Percentiles rank a stretch among this genome's conserved stretches.
These are phyloP conservation scores for Vinca major DNA, from an alignment of 305 asterid species.

Conservation along the genomic window DNA sequence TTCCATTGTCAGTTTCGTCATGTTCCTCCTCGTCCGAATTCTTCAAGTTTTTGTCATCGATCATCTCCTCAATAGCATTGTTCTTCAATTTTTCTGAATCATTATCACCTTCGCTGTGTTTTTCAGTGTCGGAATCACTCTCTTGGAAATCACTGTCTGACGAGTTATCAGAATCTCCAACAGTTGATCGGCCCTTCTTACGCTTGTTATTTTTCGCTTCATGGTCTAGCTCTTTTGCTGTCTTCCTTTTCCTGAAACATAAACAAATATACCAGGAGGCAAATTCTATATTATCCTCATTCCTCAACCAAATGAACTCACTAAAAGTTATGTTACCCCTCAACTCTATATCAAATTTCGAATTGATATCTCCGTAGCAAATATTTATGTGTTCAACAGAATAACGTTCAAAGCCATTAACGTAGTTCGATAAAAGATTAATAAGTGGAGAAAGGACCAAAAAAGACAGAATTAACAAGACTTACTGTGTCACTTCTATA, in stretches of 20 bases:
- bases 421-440: neutral
- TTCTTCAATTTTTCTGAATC: neutral
- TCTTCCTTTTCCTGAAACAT: slow-evolving; percentile 43
- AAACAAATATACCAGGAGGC: neutral
- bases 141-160: slow-evolving; percentile 28
- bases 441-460: neutral
- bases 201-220: slow-evolving; percentile 22
- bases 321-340: neutral
- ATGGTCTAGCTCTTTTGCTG: slow-evolving; percentile 22
- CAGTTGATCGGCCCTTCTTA: slow-evolving; percentile 19
- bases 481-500: slow-evolving; percentile 54
- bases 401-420: neutral
- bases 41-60: neutral
- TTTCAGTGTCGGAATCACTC: slow-evolving; percentile 23
- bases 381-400: neutral
- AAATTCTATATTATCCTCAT: neutral
- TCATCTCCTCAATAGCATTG: slow-evolving; percentile 6
- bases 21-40: neutral
- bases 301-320: neutral
- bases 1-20: neutral
- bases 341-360: neutral
- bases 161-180: slow-evolving; percentile 23
- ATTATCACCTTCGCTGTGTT: slow-evolving; percentile 3
- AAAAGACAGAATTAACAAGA: slow-evolving; percentile 9
- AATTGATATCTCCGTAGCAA: neutral